A percentile compares a stretch with the other conserved stretches of the same genome.
phyloP scores from a whole-genome alignment of 352 stramenopile genomes.

The Globisporangium radiosum region DNA sequence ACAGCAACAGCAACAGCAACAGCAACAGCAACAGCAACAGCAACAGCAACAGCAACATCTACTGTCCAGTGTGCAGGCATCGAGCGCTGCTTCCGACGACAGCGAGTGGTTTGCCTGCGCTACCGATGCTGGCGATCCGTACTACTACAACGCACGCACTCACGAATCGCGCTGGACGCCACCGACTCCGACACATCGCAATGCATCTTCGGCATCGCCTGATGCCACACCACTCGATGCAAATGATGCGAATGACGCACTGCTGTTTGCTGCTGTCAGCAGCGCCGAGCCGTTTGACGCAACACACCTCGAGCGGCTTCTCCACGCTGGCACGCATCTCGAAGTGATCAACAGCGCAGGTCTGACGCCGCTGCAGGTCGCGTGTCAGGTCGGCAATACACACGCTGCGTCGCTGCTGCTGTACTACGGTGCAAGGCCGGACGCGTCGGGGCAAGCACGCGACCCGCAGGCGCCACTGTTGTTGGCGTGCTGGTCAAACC shows the following conservation, averaged over 20 bases:
- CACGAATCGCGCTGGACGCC: slow-evolving; percentile 58
- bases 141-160: slow-evolving; percentile 66
- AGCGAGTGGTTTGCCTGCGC: slow-evolving; percentile 33
- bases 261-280: slow-evolving; percentile 22
- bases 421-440: slow-evolving; percentile 37
- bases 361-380: slow-evolving; percentile 42
- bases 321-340: slow-evolving; percentile 28
- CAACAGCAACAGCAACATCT: neutral
- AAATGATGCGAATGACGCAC: slow-evolving; percentile 2
- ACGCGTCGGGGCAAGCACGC: slow-evolving; percentile 9
- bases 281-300: slow-evolving; percentile 16
- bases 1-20: too few species aligned
- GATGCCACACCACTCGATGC: too few species aligned
- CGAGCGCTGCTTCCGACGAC: neutral
- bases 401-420: slow-evolving; percentile 31
- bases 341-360: slow-evolving; percentile 26
- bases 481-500: slow-evolving; percentile 32
- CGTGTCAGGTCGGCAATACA: slow-evolving; percentile 40
- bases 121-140: slow-evolving; percentile 46
- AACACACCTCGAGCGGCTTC: slow-evolving; percentile 24
- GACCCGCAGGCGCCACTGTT: slow-evolving; percentile 25
- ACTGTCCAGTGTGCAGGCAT: neutral
- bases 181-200: slow-evolving; percentile 10
- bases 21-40: too few species aligned
- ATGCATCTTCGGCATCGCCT: neutral